phyloP scores from a whole-genome alignment of 768 basidiomycete genomes.

The Pleurotus pulmonarius region DNA sequence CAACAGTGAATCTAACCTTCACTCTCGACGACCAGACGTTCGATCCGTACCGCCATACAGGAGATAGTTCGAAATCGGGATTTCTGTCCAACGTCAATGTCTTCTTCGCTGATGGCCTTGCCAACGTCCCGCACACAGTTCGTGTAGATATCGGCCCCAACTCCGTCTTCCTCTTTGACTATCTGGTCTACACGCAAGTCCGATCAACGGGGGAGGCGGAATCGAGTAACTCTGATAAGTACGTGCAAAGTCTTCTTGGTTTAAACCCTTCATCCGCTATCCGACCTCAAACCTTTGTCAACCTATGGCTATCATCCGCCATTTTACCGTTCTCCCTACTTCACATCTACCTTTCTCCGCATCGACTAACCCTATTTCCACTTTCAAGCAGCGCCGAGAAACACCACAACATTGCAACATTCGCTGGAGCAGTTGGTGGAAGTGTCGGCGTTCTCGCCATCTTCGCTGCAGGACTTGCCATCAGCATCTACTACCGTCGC shows the following conservation, averaged over 20 bases:
- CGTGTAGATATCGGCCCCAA: slow-evolving; percentile 38
- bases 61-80: slow-evolving; percentile 18
- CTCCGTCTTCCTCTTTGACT: slow-evolving; percentile 48
- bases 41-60: slow-evolving; percentile 26
- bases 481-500: slow-evolving; percentile 49
- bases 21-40: slow-evolving; percentile 32
- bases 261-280: neutral
- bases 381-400: neutral
- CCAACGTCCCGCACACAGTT: slow-evolving; percentile 38
- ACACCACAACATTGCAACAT: slow-evolving; percentile 30
- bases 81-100: slow-evolving; percentile 32
- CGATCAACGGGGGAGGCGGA: neutral
- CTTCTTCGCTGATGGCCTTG: slow-evolving; percentile 29
- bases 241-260: neutral
- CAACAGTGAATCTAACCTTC: slow-evolving; percentile 41
- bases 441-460: slow-evolving; percentile 46
- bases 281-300: neutral
- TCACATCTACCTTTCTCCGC: neutral
- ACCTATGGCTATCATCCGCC: neutral
- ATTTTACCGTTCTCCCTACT: neutral
- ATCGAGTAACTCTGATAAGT: neutral
- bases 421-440: slow-evolving; percentile 51
- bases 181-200: slow-evolving; percentile 34
- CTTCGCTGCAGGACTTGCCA: slow-evolving; percentile 42
- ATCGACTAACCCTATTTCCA: neutral